Percentiles rank a stretch among this genome's conserved stretches.
phyloP scores from a whole-genome alignment of 1,284 basidiomycete species.

The Pascua guehoae region DNA sequence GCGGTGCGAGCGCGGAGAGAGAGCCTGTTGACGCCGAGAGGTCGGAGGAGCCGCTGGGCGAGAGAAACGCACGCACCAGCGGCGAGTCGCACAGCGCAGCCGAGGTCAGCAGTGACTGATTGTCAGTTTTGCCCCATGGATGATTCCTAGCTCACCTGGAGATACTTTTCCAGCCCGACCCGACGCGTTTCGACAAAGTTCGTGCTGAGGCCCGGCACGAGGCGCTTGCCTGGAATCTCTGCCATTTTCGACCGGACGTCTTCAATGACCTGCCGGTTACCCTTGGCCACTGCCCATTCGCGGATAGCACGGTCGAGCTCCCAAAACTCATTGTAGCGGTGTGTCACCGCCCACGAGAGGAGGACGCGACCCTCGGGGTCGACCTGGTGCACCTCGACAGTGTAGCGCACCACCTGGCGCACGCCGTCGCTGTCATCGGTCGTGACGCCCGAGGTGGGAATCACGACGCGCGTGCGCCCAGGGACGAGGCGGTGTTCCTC shows the following conservation, averaged over 20 bases:
- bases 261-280: background rate
- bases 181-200: constrained; percentile 75
- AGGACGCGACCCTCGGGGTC: constrained; percentile 68
- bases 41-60: constrained; percentile 35
- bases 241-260: constrained; percentile 8
- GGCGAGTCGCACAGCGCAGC: constrained; percentile 74
- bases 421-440: constrained; percentile 67
- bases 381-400: constrained; percentile 85
- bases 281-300: constrained; percentile 25
- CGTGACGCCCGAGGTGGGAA: constrained; percentile 66
- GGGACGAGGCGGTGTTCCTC: constrained; percentile 75
- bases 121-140: background rate
- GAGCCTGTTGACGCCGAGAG: constrained; percentile 14
- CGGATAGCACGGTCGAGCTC: constrained; percentile 76
- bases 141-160: constrained; percentile 62
- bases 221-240: constrained; percentile 86
- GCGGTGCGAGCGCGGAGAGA: constrained; percentile 57
- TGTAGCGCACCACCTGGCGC: constrained; percentile 83
- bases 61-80: constrained; percentile 80
- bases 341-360: constrained; percentile 84
- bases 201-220: constrained; percentile 75
- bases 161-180: constrained; percentile 76
- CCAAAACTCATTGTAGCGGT: constrained; percentile 92
- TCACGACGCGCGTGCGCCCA: constrained; percentile 70
- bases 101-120: constrained; percentile 67